Conservation (phyloP, 2,329 filamentous ascomycete genomes). For the Bisporella sp. region DNA sequence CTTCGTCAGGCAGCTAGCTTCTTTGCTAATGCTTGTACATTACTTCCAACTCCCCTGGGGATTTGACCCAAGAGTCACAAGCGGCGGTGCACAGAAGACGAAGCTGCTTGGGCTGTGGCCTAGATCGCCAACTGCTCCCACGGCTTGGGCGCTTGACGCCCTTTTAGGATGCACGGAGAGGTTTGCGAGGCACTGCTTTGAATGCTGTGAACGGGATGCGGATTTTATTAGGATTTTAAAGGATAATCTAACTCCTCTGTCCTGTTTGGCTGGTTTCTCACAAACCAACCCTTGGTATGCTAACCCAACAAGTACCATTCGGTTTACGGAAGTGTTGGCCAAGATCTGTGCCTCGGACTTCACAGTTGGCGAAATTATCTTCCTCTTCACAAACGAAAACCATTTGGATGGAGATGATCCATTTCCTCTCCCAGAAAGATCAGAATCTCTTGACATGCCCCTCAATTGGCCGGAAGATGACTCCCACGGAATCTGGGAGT, state of each 20-base stretch:
- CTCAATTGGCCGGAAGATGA: slow-evolving; percentile 1
- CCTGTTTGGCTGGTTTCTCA: not conserved
- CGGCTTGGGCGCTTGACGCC: not conserved
- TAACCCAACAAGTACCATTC: not conserved
- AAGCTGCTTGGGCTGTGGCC: not conserved
- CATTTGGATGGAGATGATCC: not conserved
- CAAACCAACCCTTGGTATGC: not conserved
- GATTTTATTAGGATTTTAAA: not conserved
- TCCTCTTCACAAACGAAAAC: not conserved
- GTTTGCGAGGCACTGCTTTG: not conserved
- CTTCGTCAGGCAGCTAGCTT: not conserved
- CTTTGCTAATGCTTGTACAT: not conserved
- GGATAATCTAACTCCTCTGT: not conserved
- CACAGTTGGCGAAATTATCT: not conserved
- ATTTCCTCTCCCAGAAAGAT: not conserved
- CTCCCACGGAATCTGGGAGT: not conserved
- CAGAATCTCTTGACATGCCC: not conserved
- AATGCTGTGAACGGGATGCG: not conserved
- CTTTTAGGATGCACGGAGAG: not conserved
- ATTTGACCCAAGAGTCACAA: not conserved
- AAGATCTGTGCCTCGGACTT: not conserved
- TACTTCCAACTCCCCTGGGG: not conserved
- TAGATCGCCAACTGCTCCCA: not conserved
- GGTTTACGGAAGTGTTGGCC: not conserved
- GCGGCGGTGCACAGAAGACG: not conserved